Evolutionary conservation across 1,284 basidiomycete genomes (phyloP), one percentile per base, ranked within the genome.

Genomic region (Vanrija sp.): DNA sequence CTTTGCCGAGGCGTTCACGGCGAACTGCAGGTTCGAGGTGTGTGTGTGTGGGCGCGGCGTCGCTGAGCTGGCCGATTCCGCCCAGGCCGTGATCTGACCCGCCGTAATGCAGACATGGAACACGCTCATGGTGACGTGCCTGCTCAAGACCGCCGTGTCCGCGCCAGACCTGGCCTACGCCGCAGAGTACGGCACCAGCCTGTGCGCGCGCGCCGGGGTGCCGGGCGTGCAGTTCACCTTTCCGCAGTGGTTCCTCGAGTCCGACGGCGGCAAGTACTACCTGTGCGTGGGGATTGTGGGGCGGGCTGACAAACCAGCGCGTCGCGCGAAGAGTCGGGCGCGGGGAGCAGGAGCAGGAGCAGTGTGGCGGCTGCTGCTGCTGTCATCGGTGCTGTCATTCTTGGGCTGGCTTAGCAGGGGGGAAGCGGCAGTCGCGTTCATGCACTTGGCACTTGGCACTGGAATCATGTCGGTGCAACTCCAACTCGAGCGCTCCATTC

Each of bases 161-260:
- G 66, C 69, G 4, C 65, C 71, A 0, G 71, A 72, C 55, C 64
- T 69, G 7, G 72, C 67, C 0, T 75, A 75, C 51, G 73, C 67
- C 2, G 29, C 65, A 15, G 73, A 73, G 55, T 73, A 66, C 44
- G 71, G 61, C 4, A 23, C 21, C 19, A 42, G 9, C 43, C 45
- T 62, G 43, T 75, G 73, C 51, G 23, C 10, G 4, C 62, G 65
- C 7, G 72, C 65, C 3, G 72, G 72, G 2, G 61, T 69, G 15
- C 26, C 43, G 10, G 54, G 65, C 10, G 63, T 70, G 19, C 19
- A 47, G 18, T 48, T 71, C 12, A 12, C 28, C 2, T 44, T 72
- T 26, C 65, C 68, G 1, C 38, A 55, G 21, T 43, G 48, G 28
- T 72, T 66, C 46, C 38, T 64, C 18, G 38, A 58, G 19, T 46